phyloP scores from a whole-genome alignment of 2,329 filamentous ascomycete genomes.

The Aspergillus vadensis region DNA sequence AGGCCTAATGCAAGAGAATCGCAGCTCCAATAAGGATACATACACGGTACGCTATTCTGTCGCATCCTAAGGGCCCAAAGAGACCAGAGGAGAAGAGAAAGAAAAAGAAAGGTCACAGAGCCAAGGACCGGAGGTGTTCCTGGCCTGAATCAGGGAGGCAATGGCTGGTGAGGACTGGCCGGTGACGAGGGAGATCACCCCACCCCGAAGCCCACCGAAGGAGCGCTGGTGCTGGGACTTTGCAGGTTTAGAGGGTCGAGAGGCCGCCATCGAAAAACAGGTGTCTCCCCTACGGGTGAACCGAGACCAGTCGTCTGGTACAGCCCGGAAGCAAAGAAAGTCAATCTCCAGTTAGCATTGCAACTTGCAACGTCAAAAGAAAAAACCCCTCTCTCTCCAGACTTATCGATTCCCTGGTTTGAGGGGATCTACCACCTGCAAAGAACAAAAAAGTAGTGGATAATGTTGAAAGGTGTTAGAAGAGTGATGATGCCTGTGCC shows the following conservation, averaged over 20 bases:
- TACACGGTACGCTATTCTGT: background rate
- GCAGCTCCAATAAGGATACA: background rate
- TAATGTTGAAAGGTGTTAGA: background rate
- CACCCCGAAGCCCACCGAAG: slow-evolving; percentile 25
- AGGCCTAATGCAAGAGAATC: background rate
- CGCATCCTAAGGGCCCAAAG: background rate
- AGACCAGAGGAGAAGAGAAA: slow-evolving; percentile 6
- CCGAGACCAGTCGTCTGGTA: slow-evolving; percentile 17
- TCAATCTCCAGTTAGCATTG: slow-evolving; percentile 7
- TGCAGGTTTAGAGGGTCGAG: slow-evolving; percentile 15
- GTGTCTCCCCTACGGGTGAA: slow-evolving; percentile 5
- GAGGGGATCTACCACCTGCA: background rate
- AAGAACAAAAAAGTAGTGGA: background rate
- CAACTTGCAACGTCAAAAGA: slow-evolving; percentile 7
- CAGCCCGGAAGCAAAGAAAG: slow-evolving; percentile 6
- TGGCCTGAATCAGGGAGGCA: slow-evolving; percentile 25
- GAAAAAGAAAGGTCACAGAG: slow-evolving; percentile 15
- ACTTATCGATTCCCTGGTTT: background rate
- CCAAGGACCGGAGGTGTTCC: slow-evolving; percentile 30
- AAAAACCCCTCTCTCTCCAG: too few relatives aligned
- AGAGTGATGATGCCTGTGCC: background rate
- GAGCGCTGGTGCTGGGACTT: slow-evolving; percentile 23
- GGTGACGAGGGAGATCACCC: slow-evolving; percentile 28
- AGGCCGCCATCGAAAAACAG: slow-evolving; percentile 4
- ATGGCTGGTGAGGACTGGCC: slow-evolving; percentile 27